Evolutionary conservation across 129 eudicot genomes (phyloP), one percentile per base, ranked within the genome.

Genomic region (Sambucus nigra): DNA sequence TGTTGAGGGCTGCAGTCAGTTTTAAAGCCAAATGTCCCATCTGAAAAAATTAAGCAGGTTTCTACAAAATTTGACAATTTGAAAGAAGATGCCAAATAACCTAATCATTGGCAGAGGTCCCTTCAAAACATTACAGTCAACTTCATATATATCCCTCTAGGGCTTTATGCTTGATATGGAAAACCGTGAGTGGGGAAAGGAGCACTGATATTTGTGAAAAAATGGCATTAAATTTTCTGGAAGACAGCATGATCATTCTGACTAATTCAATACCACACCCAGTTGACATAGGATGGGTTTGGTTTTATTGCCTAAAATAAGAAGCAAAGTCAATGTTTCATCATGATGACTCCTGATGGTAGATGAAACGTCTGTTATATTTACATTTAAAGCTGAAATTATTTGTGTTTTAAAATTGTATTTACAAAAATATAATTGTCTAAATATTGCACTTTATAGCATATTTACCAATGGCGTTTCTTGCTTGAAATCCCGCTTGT

Each of bases 281-380:
- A 42, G 19, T 42, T 42, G 21, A 40, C 46, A 40, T 13, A 42
- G 1, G n/a, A 42, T 42, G 16, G 20, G 48, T 13, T 11, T 7
- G 16, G 48, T n/a, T 4, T 9, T 7, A 25, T 29, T 53, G 59
- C 15, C 41, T n/a, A 53, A 53, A 20, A 35, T 35, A 3, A 35
- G 8, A 8, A 45, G 39, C 11, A 26, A 25, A 18, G 29, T 28
- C 27, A 8, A 46, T 26, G 3, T 5, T 20, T 46, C 53, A 15
- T 35, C 42, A 9, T 41, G 12, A 58, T 58, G 63, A 42, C 54
- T 26, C 38, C 19, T 16, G 27, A 27, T 59, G 53, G 53, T 29
- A 46, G 45, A 45, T 59, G 53, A 26, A 59, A 42, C 18, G 17
- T 25, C 18, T 14, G 16, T 23, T n/a, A 22, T 38, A n/a, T 40